Evolutionary conservation across 169 alveolate species (phyloP).

Genomic region (Plasmodium coatneyi): DNA sequence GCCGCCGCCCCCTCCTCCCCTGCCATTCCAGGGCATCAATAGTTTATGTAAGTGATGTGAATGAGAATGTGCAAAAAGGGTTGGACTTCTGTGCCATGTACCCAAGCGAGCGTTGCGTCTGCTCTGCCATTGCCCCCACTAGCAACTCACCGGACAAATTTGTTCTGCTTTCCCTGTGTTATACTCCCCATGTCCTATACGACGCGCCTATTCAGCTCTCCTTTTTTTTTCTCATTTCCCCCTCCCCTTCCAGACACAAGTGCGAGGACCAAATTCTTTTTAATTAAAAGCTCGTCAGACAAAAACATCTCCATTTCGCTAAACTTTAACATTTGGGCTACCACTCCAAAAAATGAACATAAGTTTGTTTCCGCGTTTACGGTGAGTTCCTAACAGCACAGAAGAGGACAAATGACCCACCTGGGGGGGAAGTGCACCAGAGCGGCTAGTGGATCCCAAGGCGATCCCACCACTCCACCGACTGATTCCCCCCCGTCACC

Average conservation of each 20-base stretch:
- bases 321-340: slow-evolving; percentile 82
- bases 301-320: slow-evolving; percentile 75
- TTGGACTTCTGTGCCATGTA: not conserved
- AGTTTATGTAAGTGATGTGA: slow-evolving; percentile 15
- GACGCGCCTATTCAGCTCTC: not conserved
- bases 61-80: not conserved
- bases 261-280: slow-evolving; percentile 72
- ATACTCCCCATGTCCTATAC: not conserved
- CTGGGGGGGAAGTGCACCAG: not conserved
- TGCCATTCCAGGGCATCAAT: slow-evolving; percentile 21
- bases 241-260: slow-evolving; percentile 29
- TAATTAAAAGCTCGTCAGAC: slow-evolving; percentile 80
- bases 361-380: slow-evolving; percentile 66
- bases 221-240: not conserved
- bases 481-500: not conserved
- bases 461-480: not conserved
- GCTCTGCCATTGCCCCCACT: not conserved
- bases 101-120: not conserved
- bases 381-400: not conserved
- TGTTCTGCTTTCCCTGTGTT: not conserved
- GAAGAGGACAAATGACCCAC: not conserved
- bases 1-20: slow-evolving; percentile 32
- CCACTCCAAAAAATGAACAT: slow-evolving; percentile 80
- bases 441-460: not conserved
- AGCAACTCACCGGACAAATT: not conserved